phyloP scores from a whole-genome alignment of 148 eudicot genomes.

The Heliamphora exappendiculata region DNA sequence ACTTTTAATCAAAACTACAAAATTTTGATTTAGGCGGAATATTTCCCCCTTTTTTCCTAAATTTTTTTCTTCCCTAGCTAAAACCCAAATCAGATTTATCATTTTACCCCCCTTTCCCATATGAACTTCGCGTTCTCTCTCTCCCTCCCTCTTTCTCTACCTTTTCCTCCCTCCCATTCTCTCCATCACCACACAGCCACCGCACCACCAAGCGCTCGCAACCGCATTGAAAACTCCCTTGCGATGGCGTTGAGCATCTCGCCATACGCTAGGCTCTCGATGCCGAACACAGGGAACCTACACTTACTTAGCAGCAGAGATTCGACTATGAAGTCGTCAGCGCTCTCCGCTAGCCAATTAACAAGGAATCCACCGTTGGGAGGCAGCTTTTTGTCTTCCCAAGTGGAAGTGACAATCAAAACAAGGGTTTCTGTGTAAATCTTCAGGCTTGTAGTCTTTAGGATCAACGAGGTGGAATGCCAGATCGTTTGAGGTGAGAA shows the following conservation, averaged over 20 bases:
- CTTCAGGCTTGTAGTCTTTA: conserved; percentile 77
- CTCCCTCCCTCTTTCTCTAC: too few relatives aligned
- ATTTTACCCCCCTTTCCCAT: too few relatives aligned
- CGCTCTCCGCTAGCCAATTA: conserved; percentile 82
- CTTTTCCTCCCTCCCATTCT: too few relatives aligned
- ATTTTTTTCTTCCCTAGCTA: too few relatives aligned
- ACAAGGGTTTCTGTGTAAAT: conserved; percentile 52
- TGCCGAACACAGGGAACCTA: conserved; percentile 71
- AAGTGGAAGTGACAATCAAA: conserved; percentile 63
- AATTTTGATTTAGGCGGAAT: too few relatives aligned
- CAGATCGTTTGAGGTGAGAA: conserved; percentile 31
- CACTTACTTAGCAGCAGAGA: conserved; percentile 44
- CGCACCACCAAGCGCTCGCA: conserved; percentile 75
- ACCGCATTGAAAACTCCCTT: conserved; percentile 34
- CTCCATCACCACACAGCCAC: too few relatives aligned
- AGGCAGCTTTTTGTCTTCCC: conserved; percentile 78
- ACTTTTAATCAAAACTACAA: too few relatives aligned
- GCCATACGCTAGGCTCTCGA: conserved; percentile 71
- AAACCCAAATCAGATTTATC: too few relatives aligned
- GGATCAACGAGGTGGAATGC: conserved; percentile 60
- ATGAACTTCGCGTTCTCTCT: too few relatives aligned
- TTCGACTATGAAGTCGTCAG: conserved; percentile 80
- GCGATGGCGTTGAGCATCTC: conserved; percentile 63
- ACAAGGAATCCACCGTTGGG: conserved; percentile 51
- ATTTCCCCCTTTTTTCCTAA: too few relatives aligned